Percentiles rank a stretch among this genome's conserved stretches.
phyloP scores from a whole-genome alignment of 2,329 filamentous ascomycete genomes.

The Fusarium mundagurra region DNA sequence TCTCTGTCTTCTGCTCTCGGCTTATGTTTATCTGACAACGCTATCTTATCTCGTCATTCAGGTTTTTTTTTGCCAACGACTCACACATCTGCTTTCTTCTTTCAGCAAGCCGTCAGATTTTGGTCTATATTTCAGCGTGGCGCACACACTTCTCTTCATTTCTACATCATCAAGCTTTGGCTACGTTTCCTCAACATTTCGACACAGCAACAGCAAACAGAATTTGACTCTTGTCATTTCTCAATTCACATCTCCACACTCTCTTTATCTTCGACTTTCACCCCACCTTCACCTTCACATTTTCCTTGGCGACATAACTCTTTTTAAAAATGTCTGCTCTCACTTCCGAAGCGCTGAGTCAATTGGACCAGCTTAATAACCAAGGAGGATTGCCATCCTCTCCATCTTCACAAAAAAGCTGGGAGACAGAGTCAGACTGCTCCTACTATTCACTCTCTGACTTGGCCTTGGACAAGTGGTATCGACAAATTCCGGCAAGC shows the following conservation, averaged over 20 bases:
- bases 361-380: neutral
- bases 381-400: neutral
- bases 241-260: accelerated
- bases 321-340: neutral
- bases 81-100: neutral
- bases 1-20: neutral
- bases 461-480: neutral
- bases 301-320: too few species aligned
- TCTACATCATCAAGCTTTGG: neutral
- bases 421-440: constrained; percentile 10
- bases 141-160: neutral
- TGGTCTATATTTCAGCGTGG: neutral
- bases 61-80: too few species aligned
- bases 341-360: neutral
- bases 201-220: neutral
- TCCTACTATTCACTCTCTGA: constrained; percentile 17
- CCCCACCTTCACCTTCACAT: neutral
- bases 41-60: neutral
- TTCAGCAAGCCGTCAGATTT: neutral
- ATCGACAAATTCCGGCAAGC: constrained; percentile 9
- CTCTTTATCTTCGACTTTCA: neutral
- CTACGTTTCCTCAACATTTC: accelerated
- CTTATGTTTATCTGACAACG: neutral
- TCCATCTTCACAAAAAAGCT: neutral
- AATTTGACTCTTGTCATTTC: neutral